phyloP scores from a whole-genome alignment of 768 basidiomycete species.

The Polyporus arcularius region DNA sequence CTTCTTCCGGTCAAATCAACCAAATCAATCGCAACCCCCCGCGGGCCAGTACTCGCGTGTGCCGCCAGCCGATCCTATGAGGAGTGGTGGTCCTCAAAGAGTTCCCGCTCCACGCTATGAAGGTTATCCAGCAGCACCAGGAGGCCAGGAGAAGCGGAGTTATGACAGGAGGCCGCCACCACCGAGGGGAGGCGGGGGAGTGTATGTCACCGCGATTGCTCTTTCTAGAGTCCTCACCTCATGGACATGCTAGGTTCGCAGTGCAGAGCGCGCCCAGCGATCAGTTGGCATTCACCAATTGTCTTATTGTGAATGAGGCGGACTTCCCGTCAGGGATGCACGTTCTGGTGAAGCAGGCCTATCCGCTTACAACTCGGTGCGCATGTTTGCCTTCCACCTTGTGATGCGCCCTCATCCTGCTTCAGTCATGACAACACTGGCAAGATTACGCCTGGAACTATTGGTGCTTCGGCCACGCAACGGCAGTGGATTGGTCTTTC shows the following conservation, averaged over 20 bases:
- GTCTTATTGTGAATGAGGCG: conserved; percentile 73
- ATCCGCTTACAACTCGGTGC: conserved; percentile 73
- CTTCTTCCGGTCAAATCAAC: conserved; percentile 23
- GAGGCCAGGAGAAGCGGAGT: conserved; percentile 30
- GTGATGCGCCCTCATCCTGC: neutral
- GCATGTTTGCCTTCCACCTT: conserved; percentile 21
- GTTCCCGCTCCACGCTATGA: conserved; percentile 31
- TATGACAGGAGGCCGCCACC: conserved; percentile 22
- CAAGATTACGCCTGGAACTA: conserved; percentile 61
- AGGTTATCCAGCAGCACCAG: conserved; percentile 20
- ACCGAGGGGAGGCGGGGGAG: conserved; percentile 24
- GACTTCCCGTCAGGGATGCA: conserved; percentile 78
- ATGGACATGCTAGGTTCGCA: conserved; percentile 21
- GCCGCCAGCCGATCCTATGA: conserved; percentile 32
- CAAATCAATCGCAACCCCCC: conserved; percentile 26
- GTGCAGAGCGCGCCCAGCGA: conserved; percentile 31
- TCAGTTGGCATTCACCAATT: conserved; percentile 72
- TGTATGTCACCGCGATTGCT: conserved; percentile 9
- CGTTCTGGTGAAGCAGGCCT: conserved; percentile 72
- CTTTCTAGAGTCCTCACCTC: neutral
- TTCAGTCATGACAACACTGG: conserved; percentile 78
- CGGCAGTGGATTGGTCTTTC: conserved; percentile 92
- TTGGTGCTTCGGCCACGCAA: conserved; percentile 79
- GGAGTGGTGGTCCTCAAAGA: conserved; percentile 11
- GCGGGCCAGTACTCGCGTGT: conserved; percentile 46